Percentiles rank a stretch among this genome's conserved stretches.
These are phyloP conservation scores for Parmales sp. DNA, from an alignment of 108 stramenopile species.

Conservation along the genomic window DNA sequence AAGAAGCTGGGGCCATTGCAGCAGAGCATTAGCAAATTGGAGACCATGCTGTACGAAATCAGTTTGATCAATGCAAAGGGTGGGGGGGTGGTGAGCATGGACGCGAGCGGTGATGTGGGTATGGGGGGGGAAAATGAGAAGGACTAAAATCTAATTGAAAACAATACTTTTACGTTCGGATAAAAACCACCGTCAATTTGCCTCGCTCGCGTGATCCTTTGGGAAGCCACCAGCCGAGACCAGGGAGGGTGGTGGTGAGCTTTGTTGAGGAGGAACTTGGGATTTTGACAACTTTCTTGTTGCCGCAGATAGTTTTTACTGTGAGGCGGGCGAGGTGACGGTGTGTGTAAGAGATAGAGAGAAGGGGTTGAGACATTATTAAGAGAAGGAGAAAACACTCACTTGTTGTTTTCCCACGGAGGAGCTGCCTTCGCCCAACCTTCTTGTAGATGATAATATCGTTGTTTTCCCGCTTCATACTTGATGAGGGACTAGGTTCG, in stretches of 20 bases:
- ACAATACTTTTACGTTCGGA: neutral
- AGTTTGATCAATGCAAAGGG: constrained; percentile 48
- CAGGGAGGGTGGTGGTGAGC: no score
- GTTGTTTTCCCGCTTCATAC: neutral
- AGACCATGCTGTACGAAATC: constrained; percentile 72
- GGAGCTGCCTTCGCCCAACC: no score
- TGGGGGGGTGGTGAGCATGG: neutral
- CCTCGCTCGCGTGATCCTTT: neutral
- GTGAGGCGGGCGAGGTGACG: no score
- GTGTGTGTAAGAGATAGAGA: no score
- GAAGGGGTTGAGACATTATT: no score
- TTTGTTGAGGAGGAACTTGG: no score
- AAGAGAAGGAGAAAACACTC: neutral
- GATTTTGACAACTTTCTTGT: no score
- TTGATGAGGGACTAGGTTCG: neutral
- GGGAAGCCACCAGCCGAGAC: no score
- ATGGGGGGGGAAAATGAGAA: neutral
- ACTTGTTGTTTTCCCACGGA: no score
- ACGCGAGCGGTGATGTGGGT: no score
- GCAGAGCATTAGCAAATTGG: constrained; percentile 55
- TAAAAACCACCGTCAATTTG: neutral
- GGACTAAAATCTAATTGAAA: neutral
- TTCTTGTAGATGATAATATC: neutral
- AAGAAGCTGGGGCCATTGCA: constrained; percentile 60
- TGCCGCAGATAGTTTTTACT: no score